Conservation (phyloP, 2,329 filamentous ascomycete species). For the Ploettnerulaceae sp. region DNA sequence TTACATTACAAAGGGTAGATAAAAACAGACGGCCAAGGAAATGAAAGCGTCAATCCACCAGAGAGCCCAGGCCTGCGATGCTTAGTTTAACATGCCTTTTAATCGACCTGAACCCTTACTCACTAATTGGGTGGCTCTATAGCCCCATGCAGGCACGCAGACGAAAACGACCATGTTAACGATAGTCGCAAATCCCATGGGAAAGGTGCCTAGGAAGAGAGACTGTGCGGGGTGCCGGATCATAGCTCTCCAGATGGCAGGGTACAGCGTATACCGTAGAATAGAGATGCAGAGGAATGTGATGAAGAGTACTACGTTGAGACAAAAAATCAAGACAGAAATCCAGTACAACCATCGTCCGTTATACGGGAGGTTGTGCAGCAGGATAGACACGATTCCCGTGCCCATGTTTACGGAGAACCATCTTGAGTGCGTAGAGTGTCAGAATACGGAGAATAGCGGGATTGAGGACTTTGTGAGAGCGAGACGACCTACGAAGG, state of each 20-base stretch:
- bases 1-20: slow-evolving; percentile 53
- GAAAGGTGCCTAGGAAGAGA: slow-evolving; percentile 63
- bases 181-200: slow-evolving; percentile 65
- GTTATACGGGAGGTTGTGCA: slow-evolving; percentile 58
- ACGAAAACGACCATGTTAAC: slow-evolving; percentile 60
- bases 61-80: slow-evolving; percentile 47
- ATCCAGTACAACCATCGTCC: slow-evolving; percentile 53
- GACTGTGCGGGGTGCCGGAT: slow-evolving; percentile 61
- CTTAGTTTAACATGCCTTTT: slow-evolving; percentile 12
- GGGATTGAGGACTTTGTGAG: too few species aligned
- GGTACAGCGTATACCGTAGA: slow-evolving; percentile 60
- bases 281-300: slow-evolving; percentile 50
- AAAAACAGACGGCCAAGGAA: slow-evolving; percentile 49
- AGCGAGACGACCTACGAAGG: too few species aligned
- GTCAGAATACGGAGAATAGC: too few species aligned
- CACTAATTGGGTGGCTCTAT: slow-evolving; percentile 47
- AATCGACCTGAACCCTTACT: slow-evolving; percentile 8
- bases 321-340: slow-evolving; percentile 53
- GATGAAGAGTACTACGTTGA: slow-evolving; percentile 55
- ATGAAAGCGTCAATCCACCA: slow-evolving; percentile 54
- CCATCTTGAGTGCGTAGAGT: slow-evolving; percentile 43
- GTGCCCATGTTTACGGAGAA: slow-evolving; percentile 63
- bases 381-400: slow-evolving; percentile 59
- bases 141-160: slow-evolving; percentile 56
- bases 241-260: slow-evolving; percentile 62